Evolutionary conservation across 805 yeast genomes (phyloP), one percentile per base, ranked within the genome.

Genomic region (Hanseniaspora lachancei): DNA sequence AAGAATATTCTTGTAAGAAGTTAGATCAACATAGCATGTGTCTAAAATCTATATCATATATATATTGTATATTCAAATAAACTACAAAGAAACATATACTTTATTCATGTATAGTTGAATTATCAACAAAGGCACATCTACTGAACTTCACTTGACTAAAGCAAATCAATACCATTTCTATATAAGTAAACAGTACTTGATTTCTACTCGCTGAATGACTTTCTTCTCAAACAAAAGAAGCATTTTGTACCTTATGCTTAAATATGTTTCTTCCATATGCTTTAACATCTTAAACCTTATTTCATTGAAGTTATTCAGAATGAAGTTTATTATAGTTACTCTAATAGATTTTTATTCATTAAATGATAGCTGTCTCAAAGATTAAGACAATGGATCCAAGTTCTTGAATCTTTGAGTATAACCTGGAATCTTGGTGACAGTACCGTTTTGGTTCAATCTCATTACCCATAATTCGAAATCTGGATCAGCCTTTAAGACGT

Each of bases 321-420:
- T 23, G 29, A 9, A 15, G 20, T 3, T 23, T 10, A 18, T 42
- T 20, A 16, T 42, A 20, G 12, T 42, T 42, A 6, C 16, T 20
- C 18, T 47, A 47, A 20, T n/a, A n/a, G 12, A n/a, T 10, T 42
- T 23, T 38, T 40, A 13, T 29, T 49, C 32, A 27, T 42, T 50
- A 50, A 24, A 13, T 23, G 16, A n/a, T 23, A 32, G 18, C 7
- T 35, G 23, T 8, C 36, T 59, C 64, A 8, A n/a, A 42, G 42
- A 50, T 50, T 50, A 50, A 35, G 54, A 74, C 97, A 91, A 93
- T 72, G 89, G 88, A 67, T 91, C 88, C 75, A 91, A 81, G 72
- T 86, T 87, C 74, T 97, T 97, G 73, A 93, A 93, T 82, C 89
- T 93, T 75, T 93, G 97, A 75, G 86, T 83, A 83, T 93, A 93